Percentiles rank a stretch among this genome's conserved stretches.
Conservation (phyloP, 2,329 filamentous ascomycete genomes). For the Pseudogymnoascus sp. region DNA sequence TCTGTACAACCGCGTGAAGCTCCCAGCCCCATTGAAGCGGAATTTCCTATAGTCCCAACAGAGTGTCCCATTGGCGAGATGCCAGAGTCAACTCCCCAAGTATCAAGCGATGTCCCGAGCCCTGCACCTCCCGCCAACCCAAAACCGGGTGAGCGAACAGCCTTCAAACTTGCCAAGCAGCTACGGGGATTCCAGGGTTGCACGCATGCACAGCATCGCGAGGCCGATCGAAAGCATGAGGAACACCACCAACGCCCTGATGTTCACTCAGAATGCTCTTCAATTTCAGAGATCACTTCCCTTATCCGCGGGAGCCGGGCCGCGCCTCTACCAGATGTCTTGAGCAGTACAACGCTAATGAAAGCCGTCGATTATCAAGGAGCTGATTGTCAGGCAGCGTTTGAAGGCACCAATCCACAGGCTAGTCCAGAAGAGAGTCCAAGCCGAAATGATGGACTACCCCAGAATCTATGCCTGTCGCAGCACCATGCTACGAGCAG, state of each 20-base stretch:
- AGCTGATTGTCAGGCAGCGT: neutral
- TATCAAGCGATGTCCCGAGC: neutral
- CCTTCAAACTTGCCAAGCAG: neutral
- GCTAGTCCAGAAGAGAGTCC: neutral
- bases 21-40: neutral
- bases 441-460: neutral
- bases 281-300: neutral
- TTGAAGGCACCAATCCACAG: neutral
- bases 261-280: neutral
- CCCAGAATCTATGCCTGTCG: neutral
- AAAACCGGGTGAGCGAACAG: neutral
- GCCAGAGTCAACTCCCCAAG: neutral
- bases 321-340: neutral
- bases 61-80: neutral
- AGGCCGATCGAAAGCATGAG: neutral
- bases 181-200: constrained; percentile 4
- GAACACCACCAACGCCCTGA: neutral
- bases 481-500: neutral
- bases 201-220: neutral
- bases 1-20: neutral
- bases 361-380: neutral
- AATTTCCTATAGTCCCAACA: neutral
- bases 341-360: neutral
- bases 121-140: neutral
- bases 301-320: neutral